These are phyloP conservation scores for Hyparrhenia diplandra DNA, from an alignment of 176 grass and related monocot species.

Conservation along the genomic window DNA sequence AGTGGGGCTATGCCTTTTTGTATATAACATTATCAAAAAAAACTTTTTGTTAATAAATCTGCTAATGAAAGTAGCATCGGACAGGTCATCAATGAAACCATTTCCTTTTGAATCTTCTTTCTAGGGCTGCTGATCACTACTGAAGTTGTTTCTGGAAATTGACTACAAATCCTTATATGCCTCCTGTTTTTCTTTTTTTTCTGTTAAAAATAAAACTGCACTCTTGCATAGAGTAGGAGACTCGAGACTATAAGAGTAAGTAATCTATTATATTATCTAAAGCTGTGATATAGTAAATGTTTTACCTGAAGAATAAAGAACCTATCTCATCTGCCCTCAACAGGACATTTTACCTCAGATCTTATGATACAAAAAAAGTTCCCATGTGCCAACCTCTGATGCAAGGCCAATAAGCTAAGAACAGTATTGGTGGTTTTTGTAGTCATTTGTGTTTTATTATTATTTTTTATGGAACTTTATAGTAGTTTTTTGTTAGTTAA, in stretches of 20 bases:
- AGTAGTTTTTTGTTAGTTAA: not conserved
- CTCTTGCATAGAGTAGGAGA: not conserved
- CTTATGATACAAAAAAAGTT: not conserved
- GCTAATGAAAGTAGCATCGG: not conserved
- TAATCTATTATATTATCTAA: not conserved
- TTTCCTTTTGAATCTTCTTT: not conserved
- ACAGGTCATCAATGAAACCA: not conserved
- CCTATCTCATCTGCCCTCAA: not conserved
- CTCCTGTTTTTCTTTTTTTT: not conserved
- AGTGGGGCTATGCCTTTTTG: not conserved
- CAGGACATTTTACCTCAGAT: not conserved
- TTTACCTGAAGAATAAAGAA: not conserved
- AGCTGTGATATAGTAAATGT: not conserved
- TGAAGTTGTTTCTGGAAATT: not conserved
- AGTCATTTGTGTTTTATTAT: not conserved
- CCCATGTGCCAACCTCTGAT: not conserved
- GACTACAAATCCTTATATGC: not conserved
- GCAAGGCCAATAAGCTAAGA: conserved; percentile 2
- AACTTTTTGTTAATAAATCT: not conserved
- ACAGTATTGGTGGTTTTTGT: not conserved
- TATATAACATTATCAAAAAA: not conserved
- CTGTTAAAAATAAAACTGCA: not conserved
- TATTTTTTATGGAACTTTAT: not conserved
- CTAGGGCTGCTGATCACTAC: not conserved
- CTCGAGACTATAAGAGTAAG: not conserved